Percentiles rank a stretch among this genome's conserved stretches.
Conservation (phyloP, 768 basidiomycete species). For the Trametopsis cervina region DNA sequence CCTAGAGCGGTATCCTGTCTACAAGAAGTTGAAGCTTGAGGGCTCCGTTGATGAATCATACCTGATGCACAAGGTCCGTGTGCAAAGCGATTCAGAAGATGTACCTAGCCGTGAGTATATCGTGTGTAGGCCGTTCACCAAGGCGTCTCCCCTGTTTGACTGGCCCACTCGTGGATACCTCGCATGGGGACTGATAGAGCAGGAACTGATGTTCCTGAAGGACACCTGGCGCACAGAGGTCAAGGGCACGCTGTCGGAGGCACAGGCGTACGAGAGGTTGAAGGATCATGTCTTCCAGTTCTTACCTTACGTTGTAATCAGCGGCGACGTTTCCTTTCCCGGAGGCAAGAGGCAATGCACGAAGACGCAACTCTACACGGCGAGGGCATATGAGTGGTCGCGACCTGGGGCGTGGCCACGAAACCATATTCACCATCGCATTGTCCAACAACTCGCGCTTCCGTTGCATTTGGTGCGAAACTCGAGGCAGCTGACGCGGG, state of each 20-base stretch:
- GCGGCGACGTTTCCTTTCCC: background rate
- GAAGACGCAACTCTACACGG: background rate
- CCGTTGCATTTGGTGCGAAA: background rate
- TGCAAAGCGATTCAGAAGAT: too few relatives aligned
- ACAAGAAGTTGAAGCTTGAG: too few relatives aligned
- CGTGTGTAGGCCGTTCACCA: background rate
- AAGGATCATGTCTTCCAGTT: background rate
- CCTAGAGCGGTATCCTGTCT: too few relatives aligned
- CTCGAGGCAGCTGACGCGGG: conserved; percentile 1
- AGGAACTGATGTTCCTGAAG: conserved; percentile 1
- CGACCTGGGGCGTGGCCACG: background rate
- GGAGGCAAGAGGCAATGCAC: background rate
- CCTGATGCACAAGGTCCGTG: too few relatives aligned
- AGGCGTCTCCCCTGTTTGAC: background rate
- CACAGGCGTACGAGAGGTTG: background rate
- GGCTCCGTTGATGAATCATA: too few relatives aligned
- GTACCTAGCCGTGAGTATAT: too few relatives aligned
- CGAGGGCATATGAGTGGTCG: background rate
- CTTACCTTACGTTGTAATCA: background rate
- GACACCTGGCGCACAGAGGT: conserved; percentile 1
- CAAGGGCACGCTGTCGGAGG: background rate
- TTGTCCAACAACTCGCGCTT: conserved; percentile 5
- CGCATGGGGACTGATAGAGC: background rate
- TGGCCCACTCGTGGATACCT: conserved; percentile 1
- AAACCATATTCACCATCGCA: conserved; percentile 3